Percentiles rank a stretch among this genome's conserved stretches.
Conservation (phyloP, 768 basidiomycete species). For the Pleurotus cornucopiae region DNA sequence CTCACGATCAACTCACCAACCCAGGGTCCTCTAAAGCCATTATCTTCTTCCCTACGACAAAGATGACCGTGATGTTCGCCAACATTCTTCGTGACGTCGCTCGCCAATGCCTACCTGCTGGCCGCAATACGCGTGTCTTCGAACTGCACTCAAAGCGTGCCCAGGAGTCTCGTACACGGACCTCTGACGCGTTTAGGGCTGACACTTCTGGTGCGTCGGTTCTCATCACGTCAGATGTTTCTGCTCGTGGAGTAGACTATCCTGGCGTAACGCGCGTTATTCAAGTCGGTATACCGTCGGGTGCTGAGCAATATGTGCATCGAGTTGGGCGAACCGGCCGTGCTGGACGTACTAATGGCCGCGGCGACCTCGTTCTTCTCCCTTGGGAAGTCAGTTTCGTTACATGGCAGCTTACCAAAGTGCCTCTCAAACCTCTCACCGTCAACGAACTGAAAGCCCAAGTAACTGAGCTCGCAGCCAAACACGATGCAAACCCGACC, state of each 20-base stretch:
- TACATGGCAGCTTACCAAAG: constrained; percentile 51
- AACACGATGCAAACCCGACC: constrained; percentile 41
- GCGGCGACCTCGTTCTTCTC: constrained; percentile 76
- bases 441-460: constrained; percentile 42
- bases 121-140: constrained; percentile 50
- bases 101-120: constrained; percentile 43
- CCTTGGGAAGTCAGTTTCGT: constrained; percentile 78
- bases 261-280: constrained; percentile 86
- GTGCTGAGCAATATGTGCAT: constrained; percentile 73
- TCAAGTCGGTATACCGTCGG: constrained; percentile 77
- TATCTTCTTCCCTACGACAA: constrained; percentile 83
- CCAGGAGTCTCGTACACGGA: constrained; percentile 50
- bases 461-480: constrained; percentile 39
- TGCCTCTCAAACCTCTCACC: constrained; percentile 66
- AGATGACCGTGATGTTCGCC: constrained; percentile 74
- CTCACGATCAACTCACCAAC: constrained; percentile 81
- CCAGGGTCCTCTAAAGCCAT: constrained; percentile 68
- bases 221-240: constrained; percentile 84
- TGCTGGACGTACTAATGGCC: constrained; percentile 48
- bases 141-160: constrained; percentile 81
- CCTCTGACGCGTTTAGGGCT: constrained; percentile 58
- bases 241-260: constrained; percentile 87
- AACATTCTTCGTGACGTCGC: constrained; percentile 53
- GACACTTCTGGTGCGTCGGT: constrained; percentile 52
- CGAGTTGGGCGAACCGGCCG: constrained; percentile 85